Evolutionary conservation across 331 rosid genomes (phyloP), one percentile per base, ranked within the genome.

Genomic region (Stylosanthes scabra): DNA sequence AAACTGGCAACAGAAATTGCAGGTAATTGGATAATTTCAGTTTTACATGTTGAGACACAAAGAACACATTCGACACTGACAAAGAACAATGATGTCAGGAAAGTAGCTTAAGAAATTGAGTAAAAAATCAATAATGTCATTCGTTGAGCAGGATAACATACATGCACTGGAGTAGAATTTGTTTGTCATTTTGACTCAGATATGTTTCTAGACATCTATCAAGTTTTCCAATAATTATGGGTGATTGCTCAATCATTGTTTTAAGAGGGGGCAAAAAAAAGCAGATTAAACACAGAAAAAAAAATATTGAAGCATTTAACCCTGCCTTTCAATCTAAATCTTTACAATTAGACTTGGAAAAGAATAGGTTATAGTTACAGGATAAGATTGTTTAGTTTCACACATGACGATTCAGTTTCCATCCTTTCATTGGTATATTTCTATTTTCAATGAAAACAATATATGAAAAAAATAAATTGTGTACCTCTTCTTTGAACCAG

Each of bases 401-500:
- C 1, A 16, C 28, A 41, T 34, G 42, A 29, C 63, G 72, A 29
- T 20, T 72, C 68, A 14, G 45, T 10, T 44, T 66, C 56, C 47
- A 54, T 61, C 66, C 29, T 52, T 71, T 15, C 9, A 57, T 47
- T 20, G 50, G 31, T 47, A 60, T 3, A 56, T 46, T 13, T 54
- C 55, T 29, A 49, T 31, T 37, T 41, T 44, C 16, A 66, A 59
- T n/a, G 15, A 25, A 72, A 64, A 31, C 13, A n/a, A 78, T 28
- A 29, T 34, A 56, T 41, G 41, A 59, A 45, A 28, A 65, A 47
- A 72, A 47, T 34, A 34, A 59, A 44, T 45, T 67, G 25, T 15
- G 47, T 82, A 95, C 97, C 99, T 88, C 85, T 95, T 95, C 80
- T 84, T 95, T 6, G 97, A 88, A 79, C 97, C 89, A 57, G 96